These are phyloP conservation scores for carrot (Daucus carota) DNA, from an alignment of 129 eudicot genomes.

Conservation along the genomic window DNA sequence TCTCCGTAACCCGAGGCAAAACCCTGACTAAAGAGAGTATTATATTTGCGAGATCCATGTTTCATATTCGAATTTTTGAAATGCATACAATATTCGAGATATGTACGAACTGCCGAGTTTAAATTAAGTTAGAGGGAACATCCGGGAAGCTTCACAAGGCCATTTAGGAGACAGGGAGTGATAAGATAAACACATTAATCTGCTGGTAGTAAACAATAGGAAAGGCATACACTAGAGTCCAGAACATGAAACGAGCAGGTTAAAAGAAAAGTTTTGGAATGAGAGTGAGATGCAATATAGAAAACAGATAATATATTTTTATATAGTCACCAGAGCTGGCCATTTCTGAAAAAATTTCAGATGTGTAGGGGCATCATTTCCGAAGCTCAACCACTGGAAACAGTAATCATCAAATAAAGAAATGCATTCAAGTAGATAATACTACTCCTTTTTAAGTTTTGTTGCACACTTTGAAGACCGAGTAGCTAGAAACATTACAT, in stretches of 20 bases:
- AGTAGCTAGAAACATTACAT: no score
- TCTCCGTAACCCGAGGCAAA: not conserved
- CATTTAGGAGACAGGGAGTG: not conserved
- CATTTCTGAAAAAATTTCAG: not conserved
- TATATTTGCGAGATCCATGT: not conserved
- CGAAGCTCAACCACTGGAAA: conserved; percentile 11
- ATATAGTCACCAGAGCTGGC: conserved; percentile 2
- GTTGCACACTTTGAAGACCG: no score
- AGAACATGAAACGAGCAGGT: not conserved
- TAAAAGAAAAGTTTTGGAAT: conserved; percentile 4
- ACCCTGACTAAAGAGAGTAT: not conserved
- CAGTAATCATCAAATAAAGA: conserved; percentile 6
- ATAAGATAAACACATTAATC: not conserved
- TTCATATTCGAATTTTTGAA: not conserved
- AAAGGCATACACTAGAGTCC: not conserved
- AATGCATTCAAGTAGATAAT: conserved; percentile 9
- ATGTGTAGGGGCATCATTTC: conserved; percentile 9
- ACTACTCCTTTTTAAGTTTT: no score
- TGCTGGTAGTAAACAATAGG: not conserved
- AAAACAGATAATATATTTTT: not conserved
- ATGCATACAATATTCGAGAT: not conserved
- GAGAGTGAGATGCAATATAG: not conserved
- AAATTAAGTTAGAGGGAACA: not conserved
- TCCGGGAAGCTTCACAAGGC: conserved; percentile 3
- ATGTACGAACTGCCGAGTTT: not conserved